A percentile compares a stretch with the other conserved stretches of the same genome.
Conservation (phyloP, 2,329 filamentous ascomycete genomes). For the Calonectria leucothoes region DNA sequence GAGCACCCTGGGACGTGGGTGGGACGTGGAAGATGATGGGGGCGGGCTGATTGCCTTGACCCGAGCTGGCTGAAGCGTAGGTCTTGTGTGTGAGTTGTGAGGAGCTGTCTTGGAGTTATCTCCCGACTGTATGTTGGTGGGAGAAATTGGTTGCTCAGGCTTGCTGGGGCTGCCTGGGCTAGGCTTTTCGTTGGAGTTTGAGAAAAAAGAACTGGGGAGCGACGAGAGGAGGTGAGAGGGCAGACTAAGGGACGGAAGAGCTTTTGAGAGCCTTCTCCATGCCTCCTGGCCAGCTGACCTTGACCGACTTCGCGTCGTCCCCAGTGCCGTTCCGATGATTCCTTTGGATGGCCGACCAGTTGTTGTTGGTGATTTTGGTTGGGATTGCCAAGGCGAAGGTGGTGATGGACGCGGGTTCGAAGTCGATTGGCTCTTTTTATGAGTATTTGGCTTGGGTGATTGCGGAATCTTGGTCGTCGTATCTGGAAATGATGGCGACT, state of each 20-base stretch:
- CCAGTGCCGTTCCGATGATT: conserved; percentile 58
- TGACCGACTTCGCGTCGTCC: conserved; percentile 61
- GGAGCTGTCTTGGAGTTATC: conserved; percentile 5
- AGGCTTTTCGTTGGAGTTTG: conserved; percentile 48
- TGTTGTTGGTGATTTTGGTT: conserved; percentile 34
- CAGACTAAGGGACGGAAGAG: conserved; percentile 62
- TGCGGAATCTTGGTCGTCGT: conserved; percentile 11
- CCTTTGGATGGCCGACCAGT: conserved; percentile 42
- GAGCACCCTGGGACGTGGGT: conserved; percentile 40
- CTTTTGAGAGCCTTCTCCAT: conserved; percentile 67
- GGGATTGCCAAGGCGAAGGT: conserved; percentile 47
- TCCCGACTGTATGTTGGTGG: conserved; percentile 10
- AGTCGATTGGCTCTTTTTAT: conserved; percentile 3
- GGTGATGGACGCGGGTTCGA: conserved; percentile 41
- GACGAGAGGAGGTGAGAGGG: conserved; percentile 52
- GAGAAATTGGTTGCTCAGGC: conserved; percentile 16
- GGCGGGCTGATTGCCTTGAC: conserved; percentile 16
- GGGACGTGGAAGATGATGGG: conserved; percentile 10
- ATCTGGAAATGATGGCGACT: conserved; percentile 35
- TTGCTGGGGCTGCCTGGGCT: conserved; percentile 14
- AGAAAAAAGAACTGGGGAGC: conserved; percentile 55
- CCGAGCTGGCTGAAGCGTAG: conserved; percentile 27
- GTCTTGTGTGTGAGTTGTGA: conserved; percentile 20
- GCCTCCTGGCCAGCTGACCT: conserved; percentile 68
- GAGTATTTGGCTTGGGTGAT: conserved; percentile 19